Base-by-base conservation (phyloP, 805 yeast species). In the Candida maris region DNA sequence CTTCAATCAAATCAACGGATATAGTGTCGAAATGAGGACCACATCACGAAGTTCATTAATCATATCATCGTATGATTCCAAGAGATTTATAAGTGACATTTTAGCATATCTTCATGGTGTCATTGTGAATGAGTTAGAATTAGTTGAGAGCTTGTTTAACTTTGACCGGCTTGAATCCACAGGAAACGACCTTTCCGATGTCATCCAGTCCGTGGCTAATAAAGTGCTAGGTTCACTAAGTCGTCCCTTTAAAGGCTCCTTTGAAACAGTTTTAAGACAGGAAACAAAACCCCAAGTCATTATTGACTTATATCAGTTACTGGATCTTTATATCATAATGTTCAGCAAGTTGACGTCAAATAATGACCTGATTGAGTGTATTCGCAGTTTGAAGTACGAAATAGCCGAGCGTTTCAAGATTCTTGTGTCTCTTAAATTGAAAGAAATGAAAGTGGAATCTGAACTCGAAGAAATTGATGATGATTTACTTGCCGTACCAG, bases 31-130 rank as follows among this genome's bases (percentile, higher is more conserved):
- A 29, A 27, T 39, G 20, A 42, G 39, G 26, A 33, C 37, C 16
- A 39, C 30, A 24, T 38, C 44, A 16, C 47, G 19, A 27, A 49
- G 34, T 31, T 84, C 88, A 1, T 67, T 86, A 16, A 71, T 77
- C 20, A 61, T 81, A 29, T 74, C 81, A 6, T 81, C 85, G 0
- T 83, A 83, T 56, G 96, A 91, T 55, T 85, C 96, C 1, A 67
- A 79, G 18, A 68, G 96, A 37, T 89, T 80, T 45, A 67, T 86
- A 13, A 95, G 97, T 18, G 96, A 88, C 55, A 70, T 93, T 21
- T 64, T 93, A 25, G 97, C 97, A 0, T 85, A 84, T 65, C 71
- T 88, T 2, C 97, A 93, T 55, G 76, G 89, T 2, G 71, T 85
- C 4, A 79, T 88, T 20, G 95, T 88, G 4, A 85, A 86, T 60